A percentile compares a stretch with the other conserved stretches of the same genome.
These are phyloP conservation scores for Nadsonia starkeyi-henricii DNA, from an alignment of 1,139 yeast species.

Conservation along the genomic window DNA sequence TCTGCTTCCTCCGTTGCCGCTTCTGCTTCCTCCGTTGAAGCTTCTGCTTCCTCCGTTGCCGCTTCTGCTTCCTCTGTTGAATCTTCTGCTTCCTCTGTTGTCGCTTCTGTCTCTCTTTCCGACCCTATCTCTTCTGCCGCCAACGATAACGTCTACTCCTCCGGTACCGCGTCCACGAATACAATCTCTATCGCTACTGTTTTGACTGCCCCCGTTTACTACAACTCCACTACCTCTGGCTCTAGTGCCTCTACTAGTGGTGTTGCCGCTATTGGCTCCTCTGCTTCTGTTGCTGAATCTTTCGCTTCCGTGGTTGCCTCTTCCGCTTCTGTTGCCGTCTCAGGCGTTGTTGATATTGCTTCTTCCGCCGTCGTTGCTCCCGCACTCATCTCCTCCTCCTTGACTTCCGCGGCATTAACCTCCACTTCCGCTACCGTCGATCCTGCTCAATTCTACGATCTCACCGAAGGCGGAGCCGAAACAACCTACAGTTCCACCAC, in stretches of 20 bases:
- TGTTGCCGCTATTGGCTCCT: constrained; percentile 4
- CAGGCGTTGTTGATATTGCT: constrained; percentile 8
- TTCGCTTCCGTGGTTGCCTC: constrained; percentile 7
- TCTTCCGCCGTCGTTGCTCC: constrained; percentile 6
- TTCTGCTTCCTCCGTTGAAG: constrained; percentile 5
- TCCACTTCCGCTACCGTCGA: too few species aligned
- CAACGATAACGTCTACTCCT: constrained; percentile 2
- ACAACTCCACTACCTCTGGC: neutral
- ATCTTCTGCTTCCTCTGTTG: constrained; percentile 6
- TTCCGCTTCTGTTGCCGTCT: constrained; percentile 6
- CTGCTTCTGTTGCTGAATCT: constrained; percentile 4
- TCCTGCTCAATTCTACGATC: too few species aligned
- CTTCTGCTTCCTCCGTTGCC: neutral
- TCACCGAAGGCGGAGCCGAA: too few species aligned
- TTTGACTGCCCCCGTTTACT: constrained; percentile 1
- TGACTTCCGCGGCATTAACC: neutral
- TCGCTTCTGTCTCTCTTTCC: constrained; percentile 2
- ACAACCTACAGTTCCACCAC: too few species aligned
- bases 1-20: constrained; percentile 6
- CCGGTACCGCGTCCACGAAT: constrained; percentile 4
- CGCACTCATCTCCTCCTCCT: too few species aligned
- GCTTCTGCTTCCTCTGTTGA: neutral
- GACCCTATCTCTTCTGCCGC: constrained; percentile 7
- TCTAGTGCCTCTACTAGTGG: constrained; percentile 1
- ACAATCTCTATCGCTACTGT: constrained; percentile 4